These are phyloP conservation scores for Pichia sp. DNA, from an alignment of 1,139 yeast genomes.

Conservation along the genomic window DNA sequence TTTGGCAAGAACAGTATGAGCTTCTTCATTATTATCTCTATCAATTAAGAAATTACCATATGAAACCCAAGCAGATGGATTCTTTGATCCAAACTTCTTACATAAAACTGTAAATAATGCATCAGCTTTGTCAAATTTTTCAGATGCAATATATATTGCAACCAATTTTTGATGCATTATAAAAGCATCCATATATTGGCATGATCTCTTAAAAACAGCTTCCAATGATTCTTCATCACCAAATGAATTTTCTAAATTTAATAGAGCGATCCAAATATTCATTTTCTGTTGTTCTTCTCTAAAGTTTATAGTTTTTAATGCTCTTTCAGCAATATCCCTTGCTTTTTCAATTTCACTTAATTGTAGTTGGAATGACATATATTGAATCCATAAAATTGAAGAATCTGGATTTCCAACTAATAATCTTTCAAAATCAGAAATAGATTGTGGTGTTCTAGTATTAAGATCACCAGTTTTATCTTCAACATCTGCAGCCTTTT, in stretches of 20 bases:
- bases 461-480: conserved; percentile 83
- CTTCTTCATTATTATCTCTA: conserved; percentile 48
- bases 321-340: conserved; percentile 87
- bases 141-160: conserved; percentile 68
- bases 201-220: conserved; percentile 71
- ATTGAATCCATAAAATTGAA: conserved; percentile 93
- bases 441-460: conserved; percentile 85
- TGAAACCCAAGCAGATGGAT: conserved; percentile 66
- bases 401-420: conserved; percentile 90
- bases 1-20: conserved; percentile 63
- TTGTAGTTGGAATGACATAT: conserved; percentile 96
- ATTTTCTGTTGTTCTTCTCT: conserved; percentile 91
- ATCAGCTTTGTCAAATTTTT: conserved; percentile 64
- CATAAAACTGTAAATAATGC: conserved; percentile 57
- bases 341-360: conserved; percentile 92
- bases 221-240: conserved; percentile 81
- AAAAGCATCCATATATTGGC: conserved; percentile 86
- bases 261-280: conserved; percentile 92
- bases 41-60: conserved; percentile 73
- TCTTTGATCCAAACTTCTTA: conserved; percentile 72
- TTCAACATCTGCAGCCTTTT: conserved; percentile 43
- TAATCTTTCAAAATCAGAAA: conserved; percentile 83
- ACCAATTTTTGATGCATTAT: conserved; percentile 75
- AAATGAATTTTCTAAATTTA: conserved; percentile 89
- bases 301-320: conserved; percentile 80